Percentiles rank a stretch among this genome's conserved stretches.
These are phyloP conservation scores for Penicillium tannophilum DNA, from an alignment of 495 filamentous ascomycete species.

Conservation along the genomic window DNA sequence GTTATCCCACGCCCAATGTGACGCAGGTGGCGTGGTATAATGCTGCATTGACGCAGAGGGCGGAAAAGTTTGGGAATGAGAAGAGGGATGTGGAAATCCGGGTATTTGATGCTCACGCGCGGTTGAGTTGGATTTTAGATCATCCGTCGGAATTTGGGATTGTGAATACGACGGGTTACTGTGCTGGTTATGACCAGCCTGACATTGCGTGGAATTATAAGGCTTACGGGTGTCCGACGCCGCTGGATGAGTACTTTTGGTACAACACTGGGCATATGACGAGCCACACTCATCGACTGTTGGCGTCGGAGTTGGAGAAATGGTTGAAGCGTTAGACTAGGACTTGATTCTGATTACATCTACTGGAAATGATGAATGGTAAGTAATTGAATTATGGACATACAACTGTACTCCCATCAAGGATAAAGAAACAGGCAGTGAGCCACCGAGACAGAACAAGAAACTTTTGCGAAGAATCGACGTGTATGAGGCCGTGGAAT, in stretches of 20 bases:
- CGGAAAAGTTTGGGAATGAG: slow-evolving; percentile 20
- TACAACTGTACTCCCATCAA: slow-evolving; percentile 17
- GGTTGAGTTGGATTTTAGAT: slow-evolving; percentile 47
- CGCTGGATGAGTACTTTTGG: slow-evolving; percentile 54
- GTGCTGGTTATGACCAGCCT: slow-evolving; percentile 49
- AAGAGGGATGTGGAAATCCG: slow-evolving; percentile 38
- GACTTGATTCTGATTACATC: neutral
- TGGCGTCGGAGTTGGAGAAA: slow-evolving; percentile 33
- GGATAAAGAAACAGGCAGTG: slow-evolving; percentile 2
- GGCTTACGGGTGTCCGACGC: slow-evolving; percentile 49
- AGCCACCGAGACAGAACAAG: slow-evolving; percentile 14
- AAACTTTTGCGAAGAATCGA: slow-evolving; percentile 36
- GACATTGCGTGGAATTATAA: slow-evolving; percentile 47
- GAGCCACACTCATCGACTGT: slow-evolving; percentile 42
- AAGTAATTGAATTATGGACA: slow-evolving; percentile 24
- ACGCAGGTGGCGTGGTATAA: slow-evolving; percentile 50
- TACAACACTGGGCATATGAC: slow-evolving; percentile 55
- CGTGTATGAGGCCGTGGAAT: slow-evolving; percentile 26
- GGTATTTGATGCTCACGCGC: slow-evolving; percentile 48
- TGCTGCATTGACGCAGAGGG: slow-evolving; percentile 31
- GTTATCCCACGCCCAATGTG: slow-evolving; percentile 43
- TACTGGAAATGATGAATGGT: neutral
- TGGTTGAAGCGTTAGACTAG: slow-evolving; percentile 20
- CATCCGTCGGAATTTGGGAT: slow-evolving; percentile 45
- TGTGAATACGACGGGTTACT: slow-evolving; percentile 52